Conservation (phyloP, 306 rosid genomes). For the Sechiopsis laciniata region DNA sequence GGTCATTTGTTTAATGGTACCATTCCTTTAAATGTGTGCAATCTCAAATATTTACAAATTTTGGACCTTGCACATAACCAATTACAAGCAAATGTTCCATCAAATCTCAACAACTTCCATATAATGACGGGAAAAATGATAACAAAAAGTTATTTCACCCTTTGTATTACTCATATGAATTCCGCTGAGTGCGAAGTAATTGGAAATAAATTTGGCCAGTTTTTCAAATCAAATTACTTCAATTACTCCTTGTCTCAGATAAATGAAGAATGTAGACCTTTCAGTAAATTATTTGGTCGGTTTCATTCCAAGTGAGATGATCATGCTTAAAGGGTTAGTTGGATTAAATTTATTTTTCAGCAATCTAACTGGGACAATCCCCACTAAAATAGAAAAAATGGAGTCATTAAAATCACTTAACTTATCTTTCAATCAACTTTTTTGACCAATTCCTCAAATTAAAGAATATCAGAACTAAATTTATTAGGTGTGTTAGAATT, state of each 20-base stretch:
- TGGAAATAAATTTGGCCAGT: not conserved
- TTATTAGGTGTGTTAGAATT: not conserved
- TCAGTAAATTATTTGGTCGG: not conserved
- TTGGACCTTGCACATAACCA: slow-evolving; percentile 14
- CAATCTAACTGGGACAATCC: not conserved
- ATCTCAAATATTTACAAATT: not conserved
- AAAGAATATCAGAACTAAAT: not conserved
- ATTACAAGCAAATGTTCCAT: not conserved
- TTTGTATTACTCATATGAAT: too few species aligned
- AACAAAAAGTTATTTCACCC: too few species aligned
- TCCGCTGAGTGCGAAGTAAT: fast-evolving
- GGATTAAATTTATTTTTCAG: not conserved
- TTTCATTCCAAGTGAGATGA: not conserved
- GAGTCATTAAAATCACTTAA: not conserved
- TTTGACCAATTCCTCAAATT: not conserved
- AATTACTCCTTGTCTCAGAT: too few species aligned
- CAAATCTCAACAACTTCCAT: not conserved
- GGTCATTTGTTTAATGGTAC: slow-evolving; percentile 1
- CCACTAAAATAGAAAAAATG: not conserved
- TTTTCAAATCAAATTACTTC: not conserved
- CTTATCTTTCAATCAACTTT: too few species aligned
- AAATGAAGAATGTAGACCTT: not conserved
- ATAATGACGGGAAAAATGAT: not conserved
- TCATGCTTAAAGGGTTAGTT: not conserved
- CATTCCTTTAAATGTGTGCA: not conserved